Evolutionary conservation across 2,329 filamentous ascomycete genomes (phyloP).

Genomic region (Pezicula carpinea): DNA sequence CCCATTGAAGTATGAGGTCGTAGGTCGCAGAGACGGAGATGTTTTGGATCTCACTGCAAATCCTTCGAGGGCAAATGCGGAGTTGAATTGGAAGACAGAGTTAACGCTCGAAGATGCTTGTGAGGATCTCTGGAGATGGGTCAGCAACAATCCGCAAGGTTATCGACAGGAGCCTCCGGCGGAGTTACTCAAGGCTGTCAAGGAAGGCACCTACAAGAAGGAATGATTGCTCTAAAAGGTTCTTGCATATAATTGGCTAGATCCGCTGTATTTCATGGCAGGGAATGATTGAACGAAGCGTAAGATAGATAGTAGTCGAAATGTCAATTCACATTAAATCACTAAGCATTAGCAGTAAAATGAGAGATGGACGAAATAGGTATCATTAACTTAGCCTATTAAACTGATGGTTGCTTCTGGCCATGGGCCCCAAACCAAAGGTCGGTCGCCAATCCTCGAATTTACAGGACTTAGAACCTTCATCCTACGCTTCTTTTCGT

Average conservation of each 20-base stretch:
- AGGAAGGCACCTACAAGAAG: constrained; percentile 29
- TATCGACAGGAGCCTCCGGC: constrained; percentile 90
- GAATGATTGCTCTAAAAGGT: not conserved
- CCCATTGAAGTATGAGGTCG: constrained; percentile 82
- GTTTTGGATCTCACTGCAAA: constrained; percentile 94
- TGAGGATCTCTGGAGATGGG: constrained; percentile 94
- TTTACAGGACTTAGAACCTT: constrained; percentile 80
- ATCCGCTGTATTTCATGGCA: no score
- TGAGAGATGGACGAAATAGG: no score
- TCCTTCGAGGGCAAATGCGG: constrained; percentile 77
- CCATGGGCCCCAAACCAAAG: constrained; percentile 81
- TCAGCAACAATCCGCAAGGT: constrained; percentile 91
- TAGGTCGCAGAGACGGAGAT: constrained; percentile 76
- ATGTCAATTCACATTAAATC: no score
- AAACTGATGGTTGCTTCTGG: constrained; percentile 69
- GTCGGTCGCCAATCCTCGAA: constrained; percentile 72
- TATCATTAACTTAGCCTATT: constrained; percentile 10
- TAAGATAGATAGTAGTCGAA: no score
- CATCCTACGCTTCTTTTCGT: constrained; percentile 76
- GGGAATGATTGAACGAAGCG: no score
- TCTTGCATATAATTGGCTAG: no score
- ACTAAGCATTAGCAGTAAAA: no score
- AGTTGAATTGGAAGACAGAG: constrained; percentile 90
- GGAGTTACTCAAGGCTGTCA: constrained; percentile 65
- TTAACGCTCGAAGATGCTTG: constrained; percentile 89